phyloP scores from a whole-genome alignment of 129 eudicot species.

The Heracleum sosnowskyi region DNA sequence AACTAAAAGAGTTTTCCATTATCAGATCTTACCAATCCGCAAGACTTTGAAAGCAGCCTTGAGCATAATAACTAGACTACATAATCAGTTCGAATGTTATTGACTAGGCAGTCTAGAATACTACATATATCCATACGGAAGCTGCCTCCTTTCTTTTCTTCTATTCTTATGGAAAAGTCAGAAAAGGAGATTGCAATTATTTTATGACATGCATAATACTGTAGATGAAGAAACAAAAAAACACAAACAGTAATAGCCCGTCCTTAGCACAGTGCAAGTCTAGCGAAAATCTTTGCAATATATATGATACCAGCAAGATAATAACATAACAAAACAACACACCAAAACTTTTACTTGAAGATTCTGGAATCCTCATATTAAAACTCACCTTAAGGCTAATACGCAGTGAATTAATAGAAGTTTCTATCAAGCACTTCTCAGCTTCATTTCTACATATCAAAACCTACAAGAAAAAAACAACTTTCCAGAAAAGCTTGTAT shows the following conservation, averaged over 20 bases:
- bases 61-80: neutral
- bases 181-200: neutral
- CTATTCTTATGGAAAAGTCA: neutral
- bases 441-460: slow-evolving; percentile 96
- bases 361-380: neutral
- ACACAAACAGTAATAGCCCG: neutral
- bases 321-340: neutral
- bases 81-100: neutral
- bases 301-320: neutral
- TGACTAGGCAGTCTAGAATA: neutral
- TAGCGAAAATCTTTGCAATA: neutral
- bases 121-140: neutral
- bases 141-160: neutral
- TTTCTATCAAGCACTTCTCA: slow-evolving; percentile 96
- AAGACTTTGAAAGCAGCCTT: neutral
- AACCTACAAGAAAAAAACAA: slow-evolving; percentile 37
- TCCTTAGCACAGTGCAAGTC: neutral
- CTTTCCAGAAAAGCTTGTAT: neutral
- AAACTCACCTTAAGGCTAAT: slow-evolving; percentile 81
- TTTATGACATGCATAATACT: neutral
- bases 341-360: slow-evolving; percentile 2
- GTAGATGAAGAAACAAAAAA: neutral
- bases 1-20: neutral
- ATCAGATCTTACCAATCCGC: neutral
- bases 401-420: slow-evolving; percentile 88